Evolutionary conservation across 2,329 filamentous ascomycete species (phyloP).

Genomic region (Fusarium poae): DNA sequence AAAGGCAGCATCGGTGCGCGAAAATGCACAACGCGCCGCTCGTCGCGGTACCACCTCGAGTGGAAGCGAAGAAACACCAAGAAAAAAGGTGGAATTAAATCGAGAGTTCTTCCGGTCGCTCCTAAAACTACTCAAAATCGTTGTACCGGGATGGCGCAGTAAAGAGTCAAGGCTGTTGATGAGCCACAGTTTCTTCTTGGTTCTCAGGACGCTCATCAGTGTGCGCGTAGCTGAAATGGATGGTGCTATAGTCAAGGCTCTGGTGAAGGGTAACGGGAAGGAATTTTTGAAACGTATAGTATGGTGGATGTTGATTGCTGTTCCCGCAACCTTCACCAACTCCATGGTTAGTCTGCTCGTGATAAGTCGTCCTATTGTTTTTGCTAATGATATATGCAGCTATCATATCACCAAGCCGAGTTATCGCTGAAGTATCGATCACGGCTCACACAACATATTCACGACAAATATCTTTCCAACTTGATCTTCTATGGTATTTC

Average conservation of each 20-base stretch:
- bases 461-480: slow-evolving; percentile 95
- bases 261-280: slow-evolving; percentile 90
- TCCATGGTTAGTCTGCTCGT: slow-evolving; percentile 79
- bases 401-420: slow-evolving; percentile 97
- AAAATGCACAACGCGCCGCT: slow-evolving; percentile 67
- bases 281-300: slow-evolving; percentile 90
- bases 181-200: slow-evolving; percentile 93
- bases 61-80: slow-evolving; percentile 56
- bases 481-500: slow-evolving; percentile 98
- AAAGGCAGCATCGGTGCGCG: slow-evolving; percentile 81
- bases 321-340: slow-evolving; percentile 97
- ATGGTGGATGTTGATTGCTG: slow-evolving; percentile 98
- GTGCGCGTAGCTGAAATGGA: slow-evolving; percentile 97
- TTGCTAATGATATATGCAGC: slow-evolving; percentile 61
- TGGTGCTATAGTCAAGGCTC: slow-evolving; percentile 88
- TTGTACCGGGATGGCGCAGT: slow-evolving; percentile 89
- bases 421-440: slow-evolving; percentile 93
- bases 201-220: slow-evolving; percentile 91
- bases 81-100: slow-evolving; percentile 92
- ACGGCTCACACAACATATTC: slow-evolving; percentile 91
- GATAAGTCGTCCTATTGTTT: background rate
- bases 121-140: slow-evolving; percentile 82
- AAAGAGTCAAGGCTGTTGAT: slow-evolving; percentile 88
- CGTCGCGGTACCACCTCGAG: slow-evolving; percentile 64
- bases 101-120: slow-evolving; percentile 83